A percentile compares a stretch with the other conserved stretches of the same genome.
Conservation (phyloP, 257 asterid genomes). For the Verbena officinalis region DNA sequence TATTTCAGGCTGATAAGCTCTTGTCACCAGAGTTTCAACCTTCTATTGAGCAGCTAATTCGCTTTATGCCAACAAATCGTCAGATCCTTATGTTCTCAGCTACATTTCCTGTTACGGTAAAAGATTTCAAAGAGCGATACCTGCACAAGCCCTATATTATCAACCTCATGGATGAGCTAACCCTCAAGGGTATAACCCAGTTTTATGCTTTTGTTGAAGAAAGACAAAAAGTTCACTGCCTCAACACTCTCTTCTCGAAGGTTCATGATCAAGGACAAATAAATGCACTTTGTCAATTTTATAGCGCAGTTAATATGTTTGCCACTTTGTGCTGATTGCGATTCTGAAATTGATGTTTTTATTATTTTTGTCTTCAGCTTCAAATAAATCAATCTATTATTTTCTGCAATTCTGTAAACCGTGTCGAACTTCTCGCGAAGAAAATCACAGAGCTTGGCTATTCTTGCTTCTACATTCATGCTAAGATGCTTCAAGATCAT, state of each 20-base stretch:
- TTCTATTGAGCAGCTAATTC: conserved; percentile 75
- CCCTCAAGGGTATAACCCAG: conserved; percentile 90
- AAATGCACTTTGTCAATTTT: neutral
- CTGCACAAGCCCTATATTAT: conserved; percentile 71
- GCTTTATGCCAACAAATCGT: conserved; percentile 67
- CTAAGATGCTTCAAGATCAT: conserved; percentile 96
- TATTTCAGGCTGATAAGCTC: conserved; percentile 91
- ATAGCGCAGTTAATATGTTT: conserved; percentile 9
- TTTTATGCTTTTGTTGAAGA: conserved; percentile 92
- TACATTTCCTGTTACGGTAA: conserved; percentile 85
- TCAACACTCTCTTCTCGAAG: conserved; percentile 87
- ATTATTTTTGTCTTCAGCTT: conserved; percentile 57
- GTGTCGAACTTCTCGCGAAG: conserved; percentile 94
- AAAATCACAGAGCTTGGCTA: conserved; percentile 92
- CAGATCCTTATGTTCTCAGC: conserved; percentile 95
- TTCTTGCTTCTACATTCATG: conserved; percentile 94
- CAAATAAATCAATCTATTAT: conserved; percentile 93
- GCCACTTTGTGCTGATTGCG: conserved; percentile 10
- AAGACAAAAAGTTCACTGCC: conserved; percentile 92
- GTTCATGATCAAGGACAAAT: conserved; percentile 29
- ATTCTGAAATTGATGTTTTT: conserved; percentile 18
- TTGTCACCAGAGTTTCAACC: conserved; percentile 93
- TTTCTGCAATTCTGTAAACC: conserved; percentile 93
- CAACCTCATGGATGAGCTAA: conserved; percentile 94
- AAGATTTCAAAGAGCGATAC: conserved; percentile 81